phyloP scores from a whole-genome alignment of 73 alveolate species.

The Paramecium caudatum region DNA sequence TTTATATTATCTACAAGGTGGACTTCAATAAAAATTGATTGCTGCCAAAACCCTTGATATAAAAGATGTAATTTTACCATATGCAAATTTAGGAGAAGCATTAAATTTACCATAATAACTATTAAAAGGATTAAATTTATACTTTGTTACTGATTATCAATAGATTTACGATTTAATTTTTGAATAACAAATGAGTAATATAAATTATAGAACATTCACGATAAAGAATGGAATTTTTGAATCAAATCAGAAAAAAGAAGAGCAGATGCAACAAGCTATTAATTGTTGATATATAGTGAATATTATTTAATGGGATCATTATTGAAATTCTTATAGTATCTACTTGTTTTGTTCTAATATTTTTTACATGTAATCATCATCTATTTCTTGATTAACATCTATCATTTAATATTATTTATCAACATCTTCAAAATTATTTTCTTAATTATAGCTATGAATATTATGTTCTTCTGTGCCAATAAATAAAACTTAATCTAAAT shows the following conservation, averaged over 20 bases:
- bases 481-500: slow-evolving; percentile 83
- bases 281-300: slow-evolving; percentile 16
- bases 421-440: slow-evolving; percentile 35
- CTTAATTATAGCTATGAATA: slow-evolving; percentile 72
- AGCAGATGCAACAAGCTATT: background rate
- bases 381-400: slow-evolving; percentile 47
- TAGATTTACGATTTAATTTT: slow-evolving; percentile 62
- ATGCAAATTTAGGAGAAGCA: slow-evolving; percentile 69
- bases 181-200: slow-evolving; percentile 43
- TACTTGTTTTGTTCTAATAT: background rate
- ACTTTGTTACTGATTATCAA: slow-evolving; percentile 64
- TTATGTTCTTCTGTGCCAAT: slow-evolving; percentile 90
- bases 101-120: slow-evolving; percentile 59
- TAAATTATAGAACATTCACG: background rate
- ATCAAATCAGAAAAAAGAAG: background rate
- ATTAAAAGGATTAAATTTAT: slow-evolving; percentile 70
- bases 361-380: slow-evolving; percentile 38
- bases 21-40: slow-evolving; percentile 62
- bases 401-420: slow-evolving; percentile 27
- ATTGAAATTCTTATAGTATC: slow-evolving; percentile 29
- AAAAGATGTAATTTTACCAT: slow-evolving; percentile 56
- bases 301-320: background rate
- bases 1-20: slow-evolving; percentile 6
- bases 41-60: slow-evolving; percentile 75
- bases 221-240: slow-evolving; percentile 36